A percentile compares a stretch with the other conserved stretches of the same genome.
Conservation (phyloP, 75 land plant genomes). For the Isoetes taiwanensis region DNA sequence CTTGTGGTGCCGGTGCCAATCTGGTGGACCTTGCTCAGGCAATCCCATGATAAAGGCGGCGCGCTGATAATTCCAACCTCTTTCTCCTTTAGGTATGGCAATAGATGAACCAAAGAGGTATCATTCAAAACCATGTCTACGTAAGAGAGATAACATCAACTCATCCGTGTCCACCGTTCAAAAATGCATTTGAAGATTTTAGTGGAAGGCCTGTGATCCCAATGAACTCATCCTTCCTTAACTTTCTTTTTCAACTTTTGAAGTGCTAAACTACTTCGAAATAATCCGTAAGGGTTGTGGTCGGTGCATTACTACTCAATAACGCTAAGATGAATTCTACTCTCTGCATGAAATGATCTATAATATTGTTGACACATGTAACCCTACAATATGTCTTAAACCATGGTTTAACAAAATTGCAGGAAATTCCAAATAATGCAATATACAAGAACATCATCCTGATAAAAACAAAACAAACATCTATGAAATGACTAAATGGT, state of each 20-base stretch:
- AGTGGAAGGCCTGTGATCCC: conserved; percentile 95
- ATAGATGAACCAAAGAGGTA: conserved; percentile 53
- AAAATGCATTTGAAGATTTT: conserved; percentile 65
- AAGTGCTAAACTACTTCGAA: conserved; percentile 81
- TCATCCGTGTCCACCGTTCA: conserved; percentile 72
- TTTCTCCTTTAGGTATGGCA: conserved; percentile 87
- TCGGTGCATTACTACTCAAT: too few relatives aligned
- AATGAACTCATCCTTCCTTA: conserved; percentile 70
- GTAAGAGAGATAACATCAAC: conserved; percentile 90
- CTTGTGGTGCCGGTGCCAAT: conserved; percentile 89
- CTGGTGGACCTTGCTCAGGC: conserved; percentile 72
- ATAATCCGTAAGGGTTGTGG: conserved; percentile 55
- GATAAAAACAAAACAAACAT: neutral
- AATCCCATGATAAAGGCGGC: conserved; percentile 97
- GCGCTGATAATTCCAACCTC: conserved; percentile 89
- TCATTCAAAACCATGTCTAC: conserved; percentile 86
- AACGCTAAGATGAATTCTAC: neutral
- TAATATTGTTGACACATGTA: neutral
- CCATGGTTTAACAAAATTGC: too few relatives aligned
- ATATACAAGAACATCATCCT: neutral
- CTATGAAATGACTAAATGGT: neutral
- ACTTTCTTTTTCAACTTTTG: conserved; percentile 59
- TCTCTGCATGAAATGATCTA: too few relatives aligned
- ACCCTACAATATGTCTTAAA: too few relatives aligned
- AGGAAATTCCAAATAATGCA: neutral